These are phyloP conservation scores for Leucaena leucocephala DNA, from an alignment of 306 rosid species.

Conservation along the genomic window DNA sequence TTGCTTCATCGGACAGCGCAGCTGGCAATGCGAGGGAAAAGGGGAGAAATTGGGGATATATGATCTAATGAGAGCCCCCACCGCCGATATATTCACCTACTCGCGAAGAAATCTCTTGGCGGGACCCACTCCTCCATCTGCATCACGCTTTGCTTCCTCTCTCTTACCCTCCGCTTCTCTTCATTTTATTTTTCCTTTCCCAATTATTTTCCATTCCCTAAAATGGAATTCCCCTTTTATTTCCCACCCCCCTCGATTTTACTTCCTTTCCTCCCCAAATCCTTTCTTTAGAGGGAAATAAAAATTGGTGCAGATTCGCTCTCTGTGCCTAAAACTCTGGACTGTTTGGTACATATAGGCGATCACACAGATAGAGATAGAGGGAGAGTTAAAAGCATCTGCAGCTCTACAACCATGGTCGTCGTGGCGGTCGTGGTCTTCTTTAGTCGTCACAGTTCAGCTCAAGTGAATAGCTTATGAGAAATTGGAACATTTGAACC, in stretches of 20 bases:
- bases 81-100: constrained; percentile 30
- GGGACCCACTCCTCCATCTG: constrained; percentile 26
- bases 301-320: not conserved
- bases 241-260: not conserved
- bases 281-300: not conserved
- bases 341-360: constrained; percentile 49
- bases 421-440: not conserved
- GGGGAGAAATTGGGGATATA: not conserved
- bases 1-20: not conserved
- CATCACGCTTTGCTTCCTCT: constrained; percentile 18
- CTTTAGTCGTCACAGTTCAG: constrained; percentile 30
- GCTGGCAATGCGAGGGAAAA: not conserved
- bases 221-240: not conserved
- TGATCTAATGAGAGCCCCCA: not conserved
- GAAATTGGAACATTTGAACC: constrained; percentile 24
- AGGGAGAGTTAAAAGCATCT: not conserved
- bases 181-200: not conserved
- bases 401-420: not conserved
- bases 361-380: constrained; percentile 28
- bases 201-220: constrained; percentile 7
- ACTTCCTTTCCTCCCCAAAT: too few species aligned
- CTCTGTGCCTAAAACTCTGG: constrained; percentile 31
- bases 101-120: constrained; percentile 35
- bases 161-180: not conserved
- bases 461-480: constrained; percentile 31